These are phyloP conservation scores for Chytriomyces sp. DNA, from an alignment of 192 early-diverging fungal genomes.

Conservation along the genomic window DNA sequence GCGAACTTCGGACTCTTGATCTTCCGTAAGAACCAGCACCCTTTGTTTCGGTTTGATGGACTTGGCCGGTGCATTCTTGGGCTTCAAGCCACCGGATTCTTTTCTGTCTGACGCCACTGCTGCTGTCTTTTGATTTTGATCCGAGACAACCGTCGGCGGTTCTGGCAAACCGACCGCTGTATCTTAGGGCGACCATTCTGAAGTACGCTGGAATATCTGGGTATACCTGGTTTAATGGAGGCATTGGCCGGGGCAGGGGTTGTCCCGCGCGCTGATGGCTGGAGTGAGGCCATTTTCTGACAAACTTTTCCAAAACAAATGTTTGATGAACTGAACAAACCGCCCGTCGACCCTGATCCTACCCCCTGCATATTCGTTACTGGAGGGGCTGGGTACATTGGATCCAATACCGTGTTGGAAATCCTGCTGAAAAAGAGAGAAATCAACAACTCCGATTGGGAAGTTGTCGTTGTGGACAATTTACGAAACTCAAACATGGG, in stretches of 20 bases:
- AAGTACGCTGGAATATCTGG: too few species aligned
- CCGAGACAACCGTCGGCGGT: too few species aligned
- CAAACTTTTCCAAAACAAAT: too few species aligned
- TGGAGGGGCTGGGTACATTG: conserved; percentile 75
- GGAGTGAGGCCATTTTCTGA: neutral
- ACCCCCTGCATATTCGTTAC: conserved; percentile 41
- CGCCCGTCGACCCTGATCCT: too few species aligned
- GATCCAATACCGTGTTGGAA: conserved; percentile 83
- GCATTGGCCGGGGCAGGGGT: too few species aligned
- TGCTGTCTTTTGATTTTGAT: neutral
- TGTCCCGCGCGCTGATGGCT: neutral
- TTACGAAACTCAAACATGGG: conserved; percentile 58
- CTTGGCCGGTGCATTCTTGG: conserved; percentile 5
- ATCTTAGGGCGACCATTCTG: too few species aligned
- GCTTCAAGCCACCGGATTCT: neutral
- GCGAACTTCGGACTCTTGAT: conserved; percentile 64
- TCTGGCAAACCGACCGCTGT: too few species aligned
- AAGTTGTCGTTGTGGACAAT: conserved; percentile 87
- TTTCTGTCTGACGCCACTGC: neutral
- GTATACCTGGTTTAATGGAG: too few species aligned
- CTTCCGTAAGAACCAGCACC: conserved; percentile 31
- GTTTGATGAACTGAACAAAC: too few species aligned
- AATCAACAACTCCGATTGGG: conserved; percentile 19
- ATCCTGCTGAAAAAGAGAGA: conserved; percentile 60
- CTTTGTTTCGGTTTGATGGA: conserved; percentile 25